These are phyloP conservation scores for Penicillium pulvis DNA, from an alignment of 495 filamentous ascomycete species.

Conservation along the genomic window DNA sequence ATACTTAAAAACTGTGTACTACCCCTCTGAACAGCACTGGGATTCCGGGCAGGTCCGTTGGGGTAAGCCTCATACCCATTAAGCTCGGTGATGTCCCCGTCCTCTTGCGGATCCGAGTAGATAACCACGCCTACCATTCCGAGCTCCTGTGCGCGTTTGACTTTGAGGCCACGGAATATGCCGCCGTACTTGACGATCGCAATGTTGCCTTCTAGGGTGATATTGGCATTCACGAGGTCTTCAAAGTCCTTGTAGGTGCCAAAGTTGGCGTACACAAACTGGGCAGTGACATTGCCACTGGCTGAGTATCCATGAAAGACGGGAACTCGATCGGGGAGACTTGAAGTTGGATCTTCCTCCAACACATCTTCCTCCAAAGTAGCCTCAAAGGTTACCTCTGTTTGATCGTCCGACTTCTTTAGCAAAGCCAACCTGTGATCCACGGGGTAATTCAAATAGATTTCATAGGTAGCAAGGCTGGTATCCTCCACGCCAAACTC, in stretches of 20 bases:
- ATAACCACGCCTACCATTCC: constrained; percentile 87
- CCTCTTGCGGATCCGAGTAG: constrained; percentile 88
- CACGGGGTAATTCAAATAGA: constrained; percentile 87
- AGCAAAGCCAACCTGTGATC: constrained; percentile 78
- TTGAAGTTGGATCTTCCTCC: constrained; percentile 78
- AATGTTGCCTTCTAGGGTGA: constrained; percentile 81
- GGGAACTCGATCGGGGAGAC: constrained; percentile 73
- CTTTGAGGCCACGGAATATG: constrained; percentile 88
- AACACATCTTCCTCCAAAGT: constrained; percentile 82
- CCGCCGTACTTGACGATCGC: constrained; percentile 84
- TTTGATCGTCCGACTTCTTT: constrained; percentile 47
- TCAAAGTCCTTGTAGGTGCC: constrained; percentile 84
- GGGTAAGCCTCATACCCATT: constrained; percentile 84
- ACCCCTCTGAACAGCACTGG: constrained; percentile 89
- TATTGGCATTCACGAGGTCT: constrained; percentile 73
- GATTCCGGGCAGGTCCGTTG: constrained; percentile 81
- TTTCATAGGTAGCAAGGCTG: constrained; percentile 78
- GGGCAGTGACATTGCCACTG: constrained; percentile 84
- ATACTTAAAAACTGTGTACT: constrained; percentile 80
- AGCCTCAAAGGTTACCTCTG: constrained; percentile 72
- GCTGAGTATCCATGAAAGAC: constrained; percentile 97
- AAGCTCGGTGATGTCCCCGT: constrained; percentile 76
- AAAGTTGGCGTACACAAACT: constrained; percentile 85
- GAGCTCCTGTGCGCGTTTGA: constrained; percentile 88
- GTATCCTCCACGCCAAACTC: constrained; percentile 77